A percentile compares a stretch with the other conserved stretches of the same genome.
phyloP scores from a whole-genome alignment of 2,329 filamentous ascomycete species.

The Nemania sp. region DNA sequence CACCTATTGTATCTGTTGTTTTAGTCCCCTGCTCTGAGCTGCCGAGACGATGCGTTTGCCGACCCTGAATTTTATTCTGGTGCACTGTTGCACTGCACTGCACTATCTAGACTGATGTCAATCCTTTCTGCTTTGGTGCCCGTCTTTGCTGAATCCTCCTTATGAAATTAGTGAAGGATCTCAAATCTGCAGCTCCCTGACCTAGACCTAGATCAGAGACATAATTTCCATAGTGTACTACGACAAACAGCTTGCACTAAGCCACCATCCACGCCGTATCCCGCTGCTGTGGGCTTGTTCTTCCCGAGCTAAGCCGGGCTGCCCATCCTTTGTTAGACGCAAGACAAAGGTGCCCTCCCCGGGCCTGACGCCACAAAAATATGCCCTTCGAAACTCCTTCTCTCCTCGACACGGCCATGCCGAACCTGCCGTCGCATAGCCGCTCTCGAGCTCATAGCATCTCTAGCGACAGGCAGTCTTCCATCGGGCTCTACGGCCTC shows the following conservation, averaged over 20 bases:
- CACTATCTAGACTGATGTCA: constrained; percentile 12
- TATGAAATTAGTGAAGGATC: constrained; percentile 27
- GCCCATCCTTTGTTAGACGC: constrained; percentile 30
- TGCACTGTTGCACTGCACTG: too few species aligned
- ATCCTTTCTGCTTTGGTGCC: constrained; percentile 25
- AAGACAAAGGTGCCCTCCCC: constrained; percentile 32
- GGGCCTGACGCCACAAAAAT: constrained; percentile 34
- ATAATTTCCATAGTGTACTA: too few species aligned
- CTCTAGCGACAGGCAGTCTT: constrained; percentile 71
- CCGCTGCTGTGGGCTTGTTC: constrained; percentile 26
- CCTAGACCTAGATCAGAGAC: constrained; percentile 25
- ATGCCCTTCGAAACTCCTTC: constrained; percentile 29
- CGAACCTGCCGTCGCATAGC: constrained; percentile 28
- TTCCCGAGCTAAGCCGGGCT: constrained; percentile 27
- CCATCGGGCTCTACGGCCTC: constrained; percentile 56
- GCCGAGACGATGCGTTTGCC: constrained; percentile 11
- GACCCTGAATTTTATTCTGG: constrained; percentile 23
- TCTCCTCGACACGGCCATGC: constrained; percentile 31
- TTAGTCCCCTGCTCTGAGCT: background rate
- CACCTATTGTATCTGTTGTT: constrained; percentile 3
- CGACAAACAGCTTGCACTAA: constrained; percentile 15
- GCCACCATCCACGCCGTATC: constrained; percentile 12
- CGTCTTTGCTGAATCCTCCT: constrained; percentile 20
- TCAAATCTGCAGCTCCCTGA: constrained; percentile 25
- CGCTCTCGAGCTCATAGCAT: constrained; percentile 63